Conservation (phyloP, 441 rosid species). For the Rhodomyrtus psidioides region DNA sequence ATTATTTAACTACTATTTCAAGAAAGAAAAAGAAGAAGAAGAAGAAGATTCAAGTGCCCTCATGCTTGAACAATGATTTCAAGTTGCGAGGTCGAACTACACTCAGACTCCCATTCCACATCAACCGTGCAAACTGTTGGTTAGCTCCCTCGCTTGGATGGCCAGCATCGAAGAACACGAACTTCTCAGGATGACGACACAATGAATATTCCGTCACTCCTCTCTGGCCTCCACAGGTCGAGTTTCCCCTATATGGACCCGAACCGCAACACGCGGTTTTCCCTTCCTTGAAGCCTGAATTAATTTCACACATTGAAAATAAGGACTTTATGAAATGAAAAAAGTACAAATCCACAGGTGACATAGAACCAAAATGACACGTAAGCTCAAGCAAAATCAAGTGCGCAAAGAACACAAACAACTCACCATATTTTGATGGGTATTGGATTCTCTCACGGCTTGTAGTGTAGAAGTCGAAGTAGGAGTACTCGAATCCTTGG, state of each 20-base stretch:
- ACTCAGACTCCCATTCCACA: background rate
- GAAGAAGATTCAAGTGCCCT: background rate
- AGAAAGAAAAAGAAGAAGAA: too few species aligned
- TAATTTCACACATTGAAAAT: too few species aligned
- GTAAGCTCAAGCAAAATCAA: too few species aligned
- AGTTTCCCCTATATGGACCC: too few species aligned
- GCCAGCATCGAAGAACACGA: background rate
- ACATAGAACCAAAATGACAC: background rate
- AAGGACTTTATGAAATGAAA: constrained; percentile 7
- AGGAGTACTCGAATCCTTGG: background rate
- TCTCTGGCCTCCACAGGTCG: background rate
- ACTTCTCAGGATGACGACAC: background rate
- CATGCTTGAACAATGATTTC: background rate
- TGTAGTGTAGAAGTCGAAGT: constrained; percentile 2
- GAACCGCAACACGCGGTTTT: background rate
- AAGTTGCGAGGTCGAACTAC: background rate
- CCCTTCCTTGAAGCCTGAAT: background rate
- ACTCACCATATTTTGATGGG: background rate
- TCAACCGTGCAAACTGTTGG: background rate
- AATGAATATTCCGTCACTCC: background rate
- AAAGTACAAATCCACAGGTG: background rate
- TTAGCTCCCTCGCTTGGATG: background rate
- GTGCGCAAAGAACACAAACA: too few species aligned
- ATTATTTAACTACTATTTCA: background rate
- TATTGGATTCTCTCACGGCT: background rate